phyloP scores from a whole-genome alignment of 2,329 filamentous ascomycete genomes.

The Colletotrichum karsti region DNA sequence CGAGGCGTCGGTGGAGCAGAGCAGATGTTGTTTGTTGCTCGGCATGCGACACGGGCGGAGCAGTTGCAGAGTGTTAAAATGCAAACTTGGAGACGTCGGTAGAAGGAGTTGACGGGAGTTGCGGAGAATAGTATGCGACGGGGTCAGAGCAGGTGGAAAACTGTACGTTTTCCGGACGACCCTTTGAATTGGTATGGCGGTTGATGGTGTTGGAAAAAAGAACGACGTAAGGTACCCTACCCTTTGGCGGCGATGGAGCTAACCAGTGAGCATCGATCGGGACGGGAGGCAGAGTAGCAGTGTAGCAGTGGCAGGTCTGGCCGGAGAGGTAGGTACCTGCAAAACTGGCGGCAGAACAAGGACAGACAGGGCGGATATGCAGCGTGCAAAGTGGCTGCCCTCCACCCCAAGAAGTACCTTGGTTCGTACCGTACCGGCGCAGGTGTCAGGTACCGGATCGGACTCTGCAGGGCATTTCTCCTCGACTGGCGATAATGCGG shows the following conservation, averaged over 20 bases:
- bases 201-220: background rate
- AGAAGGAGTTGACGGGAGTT: background rate
- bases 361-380: background rate
- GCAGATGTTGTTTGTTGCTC: background rate
- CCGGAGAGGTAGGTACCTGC: background rate
- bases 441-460: background rate
- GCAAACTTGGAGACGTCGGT: background rate
- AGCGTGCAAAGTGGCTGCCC: background rate
- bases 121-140: conserved; percentile 14
- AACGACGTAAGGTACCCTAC: background rate
- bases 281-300: background rate
- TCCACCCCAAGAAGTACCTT: background rate
- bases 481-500: too few relatives aligned
- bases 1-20: background rate
- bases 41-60: background rate
- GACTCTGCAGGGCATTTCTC: background rate
- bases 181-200: background rate
- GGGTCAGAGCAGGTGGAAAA: background rate
- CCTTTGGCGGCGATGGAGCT: background rate
- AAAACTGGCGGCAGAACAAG: background rate
- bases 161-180: background rate
- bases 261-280: conserved; percentile 6
- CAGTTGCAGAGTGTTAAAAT: background rate
- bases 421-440: background rate
- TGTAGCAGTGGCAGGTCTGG: background rate